A percentile compares a stretch with the other conserved stretches of the same genome.
phyloP scores from a whole-genome alignment of 345 rosid species.

The Acer saccharum region DNA sequence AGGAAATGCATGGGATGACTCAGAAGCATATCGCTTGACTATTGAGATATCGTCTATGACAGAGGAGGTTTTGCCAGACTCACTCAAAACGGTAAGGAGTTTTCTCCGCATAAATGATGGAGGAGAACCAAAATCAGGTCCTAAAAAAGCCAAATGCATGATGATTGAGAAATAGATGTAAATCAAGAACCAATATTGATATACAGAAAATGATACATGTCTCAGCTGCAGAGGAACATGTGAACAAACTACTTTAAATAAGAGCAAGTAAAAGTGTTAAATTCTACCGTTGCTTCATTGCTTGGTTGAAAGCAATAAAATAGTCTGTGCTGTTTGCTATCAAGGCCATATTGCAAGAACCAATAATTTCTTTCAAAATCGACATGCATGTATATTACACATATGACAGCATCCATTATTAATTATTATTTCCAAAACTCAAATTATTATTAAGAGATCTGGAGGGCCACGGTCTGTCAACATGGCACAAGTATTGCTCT shows the following conservation, averaged over 20 bases:
- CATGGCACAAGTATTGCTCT: not conserved
- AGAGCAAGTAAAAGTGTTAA: not conserved
- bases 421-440: no score
- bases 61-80: conserved; percentile 73
- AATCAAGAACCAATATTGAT: conserved; percentile 5
- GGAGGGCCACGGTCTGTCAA: not conserved
- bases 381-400: not conserved
- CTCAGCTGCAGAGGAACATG: not conserved
- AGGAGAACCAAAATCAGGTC: conserved; percentile 92
- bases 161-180: conserved; percentile 12
- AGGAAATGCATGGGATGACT: conserved; percentile 73
- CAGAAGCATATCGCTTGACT: conserved; percentile 77
- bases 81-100: conserved; percentile 68
- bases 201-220: conserved; percentile 5
- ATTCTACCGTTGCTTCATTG: not conserved
- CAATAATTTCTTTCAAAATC: not conserved
- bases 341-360: not conserved
- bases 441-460: not conserved
- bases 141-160: conserved; percentile 37
- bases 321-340: not conserved
- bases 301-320: not conserved
- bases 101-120: conserved; percentile 62
- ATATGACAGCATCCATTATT: not conserved
- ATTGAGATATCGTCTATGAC: conserved; percentile 66
- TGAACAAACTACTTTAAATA: not conserved